phyloP scores from a whole-genome alignment of 345 rosid genomes.

The Populus pruinosa region DNA sequence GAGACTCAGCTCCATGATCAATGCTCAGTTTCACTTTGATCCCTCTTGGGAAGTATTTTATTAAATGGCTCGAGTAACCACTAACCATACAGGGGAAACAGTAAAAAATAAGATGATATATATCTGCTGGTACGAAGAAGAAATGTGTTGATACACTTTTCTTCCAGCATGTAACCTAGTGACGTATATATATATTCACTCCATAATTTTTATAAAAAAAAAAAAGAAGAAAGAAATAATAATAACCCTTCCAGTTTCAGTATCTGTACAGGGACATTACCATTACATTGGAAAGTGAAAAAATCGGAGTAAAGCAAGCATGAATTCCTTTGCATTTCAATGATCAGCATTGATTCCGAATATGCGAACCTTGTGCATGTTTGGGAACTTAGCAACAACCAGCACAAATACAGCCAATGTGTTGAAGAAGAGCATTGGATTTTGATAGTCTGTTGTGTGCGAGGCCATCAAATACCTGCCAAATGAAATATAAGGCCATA shows the following conservation, averaged over 20 bases:
- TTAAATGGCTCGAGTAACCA: background rate
- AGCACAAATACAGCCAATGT: conserved; percentile 30
- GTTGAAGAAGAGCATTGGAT: conserved; percentile 37
- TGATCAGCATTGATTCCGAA: conserved; percentile 30
- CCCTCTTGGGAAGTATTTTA: background rate
- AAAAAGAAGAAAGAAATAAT: background rate
- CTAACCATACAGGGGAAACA: background rate
- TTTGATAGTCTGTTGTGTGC: conserved; percentile 30
- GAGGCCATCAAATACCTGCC: conserved; percentile 34
- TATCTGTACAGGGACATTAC: conserved; percentile 32
- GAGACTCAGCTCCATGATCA: background rate
- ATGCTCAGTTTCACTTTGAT: background rate
- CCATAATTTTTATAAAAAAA: background rate
- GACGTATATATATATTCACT: conserved; percentile 21
- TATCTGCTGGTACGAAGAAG: background rate
- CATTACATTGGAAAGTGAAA: conserved; percentile 19
- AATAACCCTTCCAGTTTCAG: conserved; percentile 33
- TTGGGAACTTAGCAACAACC: conserved; percentile 36
- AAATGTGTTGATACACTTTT: background rate
- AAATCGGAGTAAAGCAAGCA: conserved; percentile 1
- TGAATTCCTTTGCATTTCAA: conserved; percentile 9
- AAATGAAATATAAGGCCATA: background rate
- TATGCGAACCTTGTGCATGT: conserved; percentile 38
- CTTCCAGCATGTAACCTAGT: conserved; percentile 10
- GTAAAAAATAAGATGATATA: background rate